phyloP scores from a whole-genome alignment of 2,329 filamentous ascomycete genomes.

The Eurotiales sp. region DNA sequence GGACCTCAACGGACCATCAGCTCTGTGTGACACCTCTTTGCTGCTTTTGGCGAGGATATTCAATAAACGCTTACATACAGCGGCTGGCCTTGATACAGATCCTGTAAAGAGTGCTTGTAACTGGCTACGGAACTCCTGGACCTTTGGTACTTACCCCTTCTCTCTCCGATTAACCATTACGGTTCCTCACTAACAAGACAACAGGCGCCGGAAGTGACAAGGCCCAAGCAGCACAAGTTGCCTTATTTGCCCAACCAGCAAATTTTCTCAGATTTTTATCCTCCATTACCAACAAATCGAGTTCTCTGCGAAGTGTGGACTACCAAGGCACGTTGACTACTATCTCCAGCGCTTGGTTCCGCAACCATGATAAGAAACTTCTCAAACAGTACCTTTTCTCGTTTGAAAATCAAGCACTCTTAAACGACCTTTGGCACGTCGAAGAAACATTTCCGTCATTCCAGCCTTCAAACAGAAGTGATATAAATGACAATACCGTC shows the following conservation, averaged over 20 bases:
- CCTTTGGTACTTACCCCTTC: constrained; percentile 59
- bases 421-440: constrained; percentile 24
- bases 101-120: constrained; percentile 69
- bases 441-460: constrained; percentile 21
- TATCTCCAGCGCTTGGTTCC: constrained; percentile 39
- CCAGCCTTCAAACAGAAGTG: constrained; percentile 24
- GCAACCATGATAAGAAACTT: constrained; percentile 35
- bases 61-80: constrained; percentile 61
- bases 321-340: constrained; percentile 26
- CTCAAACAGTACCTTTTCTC: constrained; percentile 50
- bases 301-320: constrained; percentile 21
- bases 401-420: constrained; percentile 23
- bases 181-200: constrained; percentile 13
- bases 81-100: constrained; percentile 64
- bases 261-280: constrained; percentile 68
- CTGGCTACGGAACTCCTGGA: constrained; percentile 82
- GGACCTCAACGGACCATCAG: constrained; percentile 75
- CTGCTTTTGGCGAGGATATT: constrained; percentile 68
- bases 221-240: constrained; percentile 62
- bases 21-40: constrained; percentile 75
- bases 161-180: background rate
- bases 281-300: constrained; percentile 59
- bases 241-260: constrained; percentile 59
- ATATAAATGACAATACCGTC: constrained; percentile 35
- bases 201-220: constrained; percentile 59